Base-by-base conservation (phyloP, 805 yeast species). In the Candida xyloterini region DNA sequence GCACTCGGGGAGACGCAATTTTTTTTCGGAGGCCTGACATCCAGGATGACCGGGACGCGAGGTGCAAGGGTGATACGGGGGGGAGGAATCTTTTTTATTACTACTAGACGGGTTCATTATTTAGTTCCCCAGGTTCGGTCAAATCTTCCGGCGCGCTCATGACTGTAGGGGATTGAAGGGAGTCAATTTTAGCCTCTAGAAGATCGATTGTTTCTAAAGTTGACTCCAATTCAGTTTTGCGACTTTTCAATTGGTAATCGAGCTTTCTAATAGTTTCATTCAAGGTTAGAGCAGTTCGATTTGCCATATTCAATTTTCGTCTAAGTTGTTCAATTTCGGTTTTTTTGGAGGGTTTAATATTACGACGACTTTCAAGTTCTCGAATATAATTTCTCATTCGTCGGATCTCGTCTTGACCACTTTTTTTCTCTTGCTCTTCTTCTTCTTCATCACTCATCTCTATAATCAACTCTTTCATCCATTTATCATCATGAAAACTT, bases 371-470 rank as follows among this genome's bases (percentile, higher is more conserved):
- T 27, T 51, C 47, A 15, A 52, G 38, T 16, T 38, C 39, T 20
- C 41, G 40, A 10, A 52, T 52, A 9, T 52, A 33, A 29, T 34
- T 30, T 37, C 44, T 46, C 55, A 52, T 49, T 23, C 43, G 42
- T 16, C 37, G 30, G 7, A 52, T 49, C 25, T 51, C 50, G 25
- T 40, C 43, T 34, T 52, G 51, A 26, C 46, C 50, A 15, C 36
- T 33, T 35, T 35, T 23, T 37, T 47, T 36, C 11, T 43, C 43
- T 3, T 32, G 38, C n/a, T 23, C 38, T 1, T 24, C 21, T 14
- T 32, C 41, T 15, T 46, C 52, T 42, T 75, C 87, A 50, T 78
- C 58, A 30, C 49, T 48, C 22, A 54, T 23, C n/a, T 42, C 51
- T 7, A 55, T 42, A 8, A 37, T 37, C 38, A 52, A 26, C 13